Evolutionary conservation across 805 yeast species (phyloP), one percentile per base, ranked within the genome.

Genomic region (Metschnikowia orientalis): DNA sequence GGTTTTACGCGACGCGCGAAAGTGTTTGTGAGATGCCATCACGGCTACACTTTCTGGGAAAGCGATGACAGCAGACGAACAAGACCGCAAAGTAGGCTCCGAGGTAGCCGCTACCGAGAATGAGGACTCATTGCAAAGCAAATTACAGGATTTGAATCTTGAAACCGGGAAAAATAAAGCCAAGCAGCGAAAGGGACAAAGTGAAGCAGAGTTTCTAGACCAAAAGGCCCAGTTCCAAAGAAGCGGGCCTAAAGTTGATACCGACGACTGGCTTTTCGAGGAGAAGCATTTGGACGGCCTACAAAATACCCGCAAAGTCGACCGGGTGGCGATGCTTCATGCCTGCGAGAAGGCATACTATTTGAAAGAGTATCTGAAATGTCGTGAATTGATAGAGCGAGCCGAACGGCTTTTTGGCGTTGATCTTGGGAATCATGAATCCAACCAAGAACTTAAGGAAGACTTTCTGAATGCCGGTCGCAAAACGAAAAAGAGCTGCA

Each of bases 311-410:
- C 43, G 47, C 22, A 84, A 83, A 44, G 65, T 75, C 2, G 77
- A 73, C 31, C 61, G 86, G 31, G 77, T 70, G 10, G 62, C 61
- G 27, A 49, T 81, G 18, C 65, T 78, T 28, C 75, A 76, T 38
- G 75, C 78, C 7, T 69, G 83, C 19, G 88, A 84, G 42, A 59
- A 77, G 40, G 67, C 77, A 2, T 86, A 79, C 50, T 87, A 62
- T 50, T 47, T 61, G 30, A 62, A 73, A 29, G 57, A 76, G 22
- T 86, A 77, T 46, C 22, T 36, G 1, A 57, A 59, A 30, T 83
- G 92, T 37, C 51, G 75, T 10, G 59, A 63, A 26, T 54, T 69
- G 17, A 62, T 77, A 22, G 52, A 60, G 10, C 38, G 19, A 5
- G 67, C 73, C 0, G 56, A 71, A 31, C 33, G 31, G 9, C 37